phyloP scores from a whole-genome alignment of 106 monocot genomes.

The Hemerocallis citrina region DNA sequence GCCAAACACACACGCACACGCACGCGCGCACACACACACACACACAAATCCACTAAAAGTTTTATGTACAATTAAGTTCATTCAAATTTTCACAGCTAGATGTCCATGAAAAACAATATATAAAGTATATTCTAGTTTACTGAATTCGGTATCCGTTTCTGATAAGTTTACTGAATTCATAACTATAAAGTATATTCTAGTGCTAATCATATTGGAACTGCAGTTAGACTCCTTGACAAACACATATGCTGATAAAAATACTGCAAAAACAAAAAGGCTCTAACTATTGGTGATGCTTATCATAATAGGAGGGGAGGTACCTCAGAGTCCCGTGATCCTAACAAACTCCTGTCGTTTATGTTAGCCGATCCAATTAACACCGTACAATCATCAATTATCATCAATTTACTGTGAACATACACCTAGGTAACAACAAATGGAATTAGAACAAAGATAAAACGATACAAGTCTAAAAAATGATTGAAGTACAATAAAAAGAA shows the following conservation, averaged over 20 bases:
- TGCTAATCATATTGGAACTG: background rate
- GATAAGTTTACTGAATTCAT: too few species aligned
- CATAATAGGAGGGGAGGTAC: conserved; percentile 18
- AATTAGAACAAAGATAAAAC: background rate
- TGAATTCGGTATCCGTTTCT: too few species aligned
- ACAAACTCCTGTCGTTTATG: conserved; percentile 95
- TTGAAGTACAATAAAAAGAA: too few species aligned
- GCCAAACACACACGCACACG: too few species aligned
- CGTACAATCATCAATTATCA: conserved; percentile 91
- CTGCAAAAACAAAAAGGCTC: background rate
- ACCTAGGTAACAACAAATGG: conserved; percentile 34
- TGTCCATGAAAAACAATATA: too few species aligned
- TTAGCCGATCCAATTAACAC: conserved; percentile 94
- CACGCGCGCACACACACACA: too few species aligned
- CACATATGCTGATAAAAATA: background rate
- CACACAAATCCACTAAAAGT: too few species aligned
- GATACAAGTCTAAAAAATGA: too few species aligned
- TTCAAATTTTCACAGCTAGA: too few species aligned
- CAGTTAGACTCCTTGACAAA: background rate
- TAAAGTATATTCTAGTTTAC: too few species aligned
- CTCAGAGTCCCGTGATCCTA: conserved; percentile 98
- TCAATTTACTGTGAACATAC: conserved; percentile 98
- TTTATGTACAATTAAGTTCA: too few species aligned
- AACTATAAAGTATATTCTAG: background rate
- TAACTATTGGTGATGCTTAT: background rate